Percentiles rank a stretch among this genome's conserved stretches.
phyloP scores from a whole-genome alignment of 352 stramenopile genomes.

The Phytopythium sindhum region DNA sequence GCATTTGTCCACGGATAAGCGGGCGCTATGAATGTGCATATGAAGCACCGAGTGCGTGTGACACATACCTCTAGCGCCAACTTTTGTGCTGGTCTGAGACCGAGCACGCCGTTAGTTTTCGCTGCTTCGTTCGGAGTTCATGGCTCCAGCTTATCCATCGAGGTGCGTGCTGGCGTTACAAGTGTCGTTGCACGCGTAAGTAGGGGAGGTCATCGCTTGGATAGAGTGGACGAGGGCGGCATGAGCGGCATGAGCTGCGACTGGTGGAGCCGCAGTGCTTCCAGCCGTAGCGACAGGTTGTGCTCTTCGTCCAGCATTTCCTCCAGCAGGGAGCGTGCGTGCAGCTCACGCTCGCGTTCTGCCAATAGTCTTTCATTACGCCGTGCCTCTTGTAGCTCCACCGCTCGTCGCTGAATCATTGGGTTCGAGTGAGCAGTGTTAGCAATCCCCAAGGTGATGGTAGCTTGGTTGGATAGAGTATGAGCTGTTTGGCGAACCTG shows the following conservation, averaged over 20 bases:
- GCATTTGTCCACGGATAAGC: background rate
- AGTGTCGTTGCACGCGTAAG: too few species aligned
- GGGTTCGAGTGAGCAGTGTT: background rate
- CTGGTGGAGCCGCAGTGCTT: slow-evolving; percentile 58
- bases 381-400: slow-evolving; percentile 30
- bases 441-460: background rate
- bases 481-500: slow-evolving; percentile 20
- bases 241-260: slow-evolving; percentile 37
- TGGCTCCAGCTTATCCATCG: too few species aligned
- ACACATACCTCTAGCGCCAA: too few species aligned
- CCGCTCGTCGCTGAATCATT: slow-evolving; percentile 31
- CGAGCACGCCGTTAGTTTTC: too few species aligned
- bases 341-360: slow-evolving; percentile 39
- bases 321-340: slow-evolving; percentile 31
- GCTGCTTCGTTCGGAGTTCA: too few species aligned
- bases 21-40: too few species aligned
- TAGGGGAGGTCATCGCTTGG: background rate
- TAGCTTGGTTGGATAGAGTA: background rate
- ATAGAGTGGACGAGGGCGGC: slow-evolving; percentile 1
- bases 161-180: background rate
- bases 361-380: slow-evolving; percentile 30
- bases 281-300: slow-evolving; percentile 42
- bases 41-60: too few species aligned
- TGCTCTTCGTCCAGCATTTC: slow-evolving; percentile 59
- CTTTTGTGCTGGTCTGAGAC: too few species aligned